Evolutionary conservation across 1,284 basidiomycete species (phyloP), one percentile per base, ranked within the genome.

Genomic region (Cryptococcus sp.): DNA sequence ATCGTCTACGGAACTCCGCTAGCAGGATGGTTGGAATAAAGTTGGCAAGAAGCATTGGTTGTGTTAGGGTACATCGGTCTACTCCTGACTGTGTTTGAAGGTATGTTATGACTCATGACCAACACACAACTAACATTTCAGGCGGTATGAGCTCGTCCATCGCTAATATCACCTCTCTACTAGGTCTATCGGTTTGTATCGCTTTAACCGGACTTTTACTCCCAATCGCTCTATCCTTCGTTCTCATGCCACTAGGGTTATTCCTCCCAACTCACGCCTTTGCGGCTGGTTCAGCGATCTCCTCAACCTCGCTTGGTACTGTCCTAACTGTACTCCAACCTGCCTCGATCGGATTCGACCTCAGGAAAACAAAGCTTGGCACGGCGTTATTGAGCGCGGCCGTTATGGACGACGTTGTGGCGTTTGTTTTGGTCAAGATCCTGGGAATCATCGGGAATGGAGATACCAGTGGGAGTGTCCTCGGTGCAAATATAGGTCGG

Each of bases 351-450:
- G 60, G 61, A 0, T 65, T 70, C 14, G 71, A 76, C 10, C 67
- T 84, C 10, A 73, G 76, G 1, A 70, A 77, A 34, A 81, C 81
- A 0, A 70, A 78, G 30, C 72, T 83, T 1, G 82, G 81, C 3
- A 80, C 80, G 0, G 76, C 82, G 2, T 71, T 84, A 13, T 73
- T 81, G 23, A 79, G 77, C 37, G 82, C 82, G 0, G 83, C 83
- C 0, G 73, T 84, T 15, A 75, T 83, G 50, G 82, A 84, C 66
- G 83, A 84, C 63, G 77, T 83, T 7, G 67, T 83, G 6, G 83
- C 81, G 0, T 78, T 84, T 23, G 79, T 84, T 45, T 76, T 84
- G 35, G 75, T 79, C 7, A 76, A 79, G 31, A 74, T 83, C 31
- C 73, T 83, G 30, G 66, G 72, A 4, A 68, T 75, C 0, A 66